A percentile compares a stretch with the other conserved stretches of the same genome.
Evolutionary conservation across 2,329 filamentous ascomycete genomes (phyloP).

Genomic region (Aphanocladium album): DNA sequence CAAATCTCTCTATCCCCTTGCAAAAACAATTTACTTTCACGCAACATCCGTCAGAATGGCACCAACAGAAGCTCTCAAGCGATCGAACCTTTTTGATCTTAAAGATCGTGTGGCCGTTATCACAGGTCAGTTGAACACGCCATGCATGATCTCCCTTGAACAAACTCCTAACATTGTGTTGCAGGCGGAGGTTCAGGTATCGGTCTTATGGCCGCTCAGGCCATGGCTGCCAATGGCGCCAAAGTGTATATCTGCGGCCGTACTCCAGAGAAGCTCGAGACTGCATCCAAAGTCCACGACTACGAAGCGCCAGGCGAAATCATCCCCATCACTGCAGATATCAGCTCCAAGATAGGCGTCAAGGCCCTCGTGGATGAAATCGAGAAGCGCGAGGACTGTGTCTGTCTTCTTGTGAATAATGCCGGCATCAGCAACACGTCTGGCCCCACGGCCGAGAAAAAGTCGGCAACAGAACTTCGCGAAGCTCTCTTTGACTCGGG

Average conservation of each 20-base stretch:
- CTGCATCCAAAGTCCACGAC: conserved; percentile 52
- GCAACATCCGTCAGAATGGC: background rate
- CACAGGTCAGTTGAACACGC: conserved; percentile 28
- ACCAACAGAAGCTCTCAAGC: background rate
- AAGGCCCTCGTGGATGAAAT: conserved; percentile 53
- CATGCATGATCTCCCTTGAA: background rate
- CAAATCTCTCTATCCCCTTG: background rate
- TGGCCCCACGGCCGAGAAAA: conserved; percentile 38
- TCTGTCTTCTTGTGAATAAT: conserved; percentile 66
- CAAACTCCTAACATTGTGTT: background rate
- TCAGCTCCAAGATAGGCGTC: conserved; percentile 58
- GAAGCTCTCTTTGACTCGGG: conserved; percentile 64
- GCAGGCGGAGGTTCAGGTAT: conserved; percentile 55
- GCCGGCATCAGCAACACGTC: conserved; percentile 55
- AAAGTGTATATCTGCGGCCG: conserved; percentile 68
- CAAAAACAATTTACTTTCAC: background rate
- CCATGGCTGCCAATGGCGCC: conserved; percentile 61
- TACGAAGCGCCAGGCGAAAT: conserved; percentile 51
- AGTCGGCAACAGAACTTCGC: conserved; percentile 46
- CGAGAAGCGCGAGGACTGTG: conserved; percentile 47
- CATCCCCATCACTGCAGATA: conserved; percentile 55
- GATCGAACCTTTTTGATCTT: conserved; percentile 34
- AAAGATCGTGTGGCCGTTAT: conserved; percentile 40
- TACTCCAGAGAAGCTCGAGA: conserved; percentile 57
- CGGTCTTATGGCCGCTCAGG: conserved; percentile 63